A percentile compares a stretch with the other conserved stretches of the same genome.
Conservation (phyloP, 228 moss, liverwort and hornwort species). For the Sphagnum fallax region DNA sequence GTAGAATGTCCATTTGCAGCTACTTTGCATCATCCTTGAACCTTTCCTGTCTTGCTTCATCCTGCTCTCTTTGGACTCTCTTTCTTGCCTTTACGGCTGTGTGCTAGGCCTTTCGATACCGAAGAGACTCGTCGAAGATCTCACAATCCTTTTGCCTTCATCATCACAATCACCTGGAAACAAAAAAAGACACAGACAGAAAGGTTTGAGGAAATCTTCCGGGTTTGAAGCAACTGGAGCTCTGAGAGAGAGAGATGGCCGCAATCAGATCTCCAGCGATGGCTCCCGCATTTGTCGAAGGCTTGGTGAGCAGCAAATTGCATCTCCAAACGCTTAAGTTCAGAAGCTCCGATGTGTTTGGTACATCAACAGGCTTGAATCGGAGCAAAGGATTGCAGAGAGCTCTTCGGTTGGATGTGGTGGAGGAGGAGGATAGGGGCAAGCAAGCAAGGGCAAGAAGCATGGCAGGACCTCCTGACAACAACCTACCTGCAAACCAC, state of each 20-base stretch:
- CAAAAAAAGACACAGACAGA: too few species aligned
- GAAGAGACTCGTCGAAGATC: too few species aligned
- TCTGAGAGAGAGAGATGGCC: not conserved
- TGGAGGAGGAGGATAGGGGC: not conserved
- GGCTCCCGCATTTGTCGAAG: not conserved
- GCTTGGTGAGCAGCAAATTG: not conserved
- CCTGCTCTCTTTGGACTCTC: too few species aligned
- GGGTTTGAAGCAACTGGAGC: too few species aligned
- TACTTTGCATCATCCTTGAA: too few species aligned
- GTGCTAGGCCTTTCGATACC: too few species aligned
- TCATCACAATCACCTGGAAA: too few species aligned
- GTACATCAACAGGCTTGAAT: not conserved
- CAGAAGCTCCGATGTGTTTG: not conserved
- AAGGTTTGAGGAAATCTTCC: too few species aligned
- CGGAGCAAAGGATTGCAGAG: not conserved
- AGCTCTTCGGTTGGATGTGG: not conserved
- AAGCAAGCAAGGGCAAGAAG: not conserved
- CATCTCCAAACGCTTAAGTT: not conserved
- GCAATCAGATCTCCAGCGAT: not conserved
- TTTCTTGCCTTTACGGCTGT: too few species aligned
- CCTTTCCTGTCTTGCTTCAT: too few species aligned
- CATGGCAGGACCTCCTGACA: not conserved
- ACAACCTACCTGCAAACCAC: conserved; percentile 5
- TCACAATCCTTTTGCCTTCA: too few species aligned
- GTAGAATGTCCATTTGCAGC: too few species aligned